Evolutionary conservation across 306 rosid species (phyloP), one percentile per base, ranked within the genome.

Genomic region (Quercus dentata): DNA sequence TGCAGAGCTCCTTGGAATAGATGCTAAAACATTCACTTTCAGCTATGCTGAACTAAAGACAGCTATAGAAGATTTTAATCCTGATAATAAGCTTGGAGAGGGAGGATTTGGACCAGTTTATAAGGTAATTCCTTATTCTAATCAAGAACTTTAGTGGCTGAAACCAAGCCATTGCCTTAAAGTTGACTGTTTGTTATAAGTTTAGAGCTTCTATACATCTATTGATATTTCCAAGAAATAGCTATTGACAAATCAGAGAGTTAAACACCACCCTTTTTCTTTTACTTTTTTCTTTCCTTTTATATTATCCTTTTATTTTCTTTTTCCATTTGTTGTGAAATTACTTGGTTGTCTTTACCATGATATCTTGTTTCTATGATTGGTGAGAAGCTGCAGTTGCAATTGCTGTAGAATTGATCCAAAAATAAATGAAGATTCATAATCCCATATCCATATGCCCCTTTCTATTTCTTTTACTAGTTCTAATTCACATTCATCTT

Each of bases 101-200:
- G 97, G 97, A 81, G 97, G 96, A 81, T 92, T 93, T 78, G 97
- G 98, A 82, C 93, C 97, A 58, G 97, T 94, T 67, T 89, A 74
- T 69, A 90, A 90, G 94, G 93, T 91, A 82, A 80, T 62, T 51
- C 27, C 28, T 28, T 28, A 51, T 56, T 38, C 44, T 38, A 38
- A 38, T 38, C 44, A 38, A 38, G 2, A 38, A 38, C 44, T 38
- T 38, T 2, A 38, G 44, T 38, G 44, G 44, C 44, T 38, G 44
- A 38, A 38, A 38, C 44, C 44, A 38, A 38, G 57, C 54, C 14
- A 30, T 54, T 59, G 31, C 56, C 74, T 18, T 71, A 44, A 9
- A 41, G 28, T 46, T 25, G 18, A 10, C 38, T 14, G 28, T 62
- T 38, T 62, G 69, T 12, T 62, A 27, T 20, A 27, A 13, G 35